These are phyloP conservation scores for Scytalidium sp. DNA, from an alignment of 2,329 filamentous ascomycete species.

Conservation along the genomic window DNA sequence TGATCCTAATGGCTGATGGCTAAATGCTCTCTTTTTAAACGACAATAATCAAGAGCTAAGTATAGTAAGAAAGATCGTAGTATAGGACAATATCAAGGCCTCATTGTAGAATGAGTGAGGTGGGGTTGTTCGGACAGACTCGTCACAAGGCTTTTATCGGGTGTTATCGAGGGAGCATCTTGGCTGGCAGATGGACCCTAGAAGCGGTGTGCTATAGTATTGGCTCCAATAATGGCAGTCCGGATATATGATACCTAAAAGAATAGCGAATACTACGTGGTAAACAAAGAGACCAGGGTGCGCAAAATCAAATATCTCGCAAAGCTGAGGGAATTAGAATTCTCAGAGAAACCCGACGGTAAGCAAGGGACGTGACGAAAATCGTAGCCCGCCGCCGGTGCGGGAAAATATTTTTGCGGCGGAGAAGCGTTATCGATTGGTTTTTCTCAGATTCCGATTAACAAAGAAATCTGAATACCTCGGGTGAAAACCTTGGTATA, in stretches of 20 bases:
- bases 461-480: neutral
- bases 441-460: neutral
- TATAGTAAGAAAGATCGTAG: neutral
- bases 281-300: neutral
- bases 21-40: no score
- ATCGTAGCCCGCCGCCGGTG: neutral
- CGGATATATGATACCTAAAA: neutral
- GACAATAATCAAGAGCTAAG: neutral
- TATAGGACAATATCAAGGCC: neutral
- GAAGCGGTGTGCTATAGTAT: neutral
- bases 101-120: neutral
- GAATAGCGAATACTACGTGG: neutral
- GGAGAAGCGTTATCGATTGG: neutral
- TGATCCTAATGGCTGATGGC: no score
- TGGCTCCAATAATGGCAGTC: neutral
- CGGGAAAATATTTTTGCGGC: neutral
- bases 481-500: no score
- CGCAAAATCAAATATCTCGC: neutral
- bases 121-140: neutral
- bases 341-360: neutral
- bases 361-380: neutral
- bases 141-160: slow-evolving; percentile 11
- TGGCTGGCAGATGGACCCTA: slow-evolving; percentile 3
- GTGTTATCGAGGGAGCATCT: slow-evolving; percentile 25
- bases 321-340: neutral